Conservation (phyloP, 805 yeast species). For the Saccharomyces paradoxus region DNA sequence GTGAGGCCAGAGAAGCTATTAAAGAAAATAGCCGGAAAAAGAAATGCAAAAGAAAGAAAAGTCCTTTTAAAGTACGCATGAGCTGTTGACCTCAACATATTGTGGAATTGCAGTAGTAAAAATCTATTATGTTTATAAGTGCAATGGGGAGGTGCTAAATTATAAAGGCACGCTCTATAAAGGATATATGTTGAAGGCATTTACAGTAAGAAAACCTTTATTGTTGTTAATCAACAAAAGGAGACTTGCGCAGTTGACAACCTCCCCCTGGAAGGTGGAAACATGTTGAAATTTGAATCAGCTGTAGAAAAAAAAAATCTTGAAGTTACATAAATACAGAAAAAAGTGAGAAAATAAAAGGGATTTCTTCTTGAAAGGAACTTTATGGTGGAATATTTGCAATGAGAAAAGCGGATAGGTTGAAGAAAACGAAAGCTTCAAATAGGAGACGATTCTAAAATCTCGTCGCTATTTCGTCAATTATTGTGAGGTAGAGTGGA, state of each 20-base stretch:
- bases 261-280: no score
- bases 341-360: neutral
- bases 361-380: neutral
- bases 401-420: neutral
- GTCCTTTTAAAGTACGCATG: neutral
- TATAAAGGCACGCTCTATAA: neutral
- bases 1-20: neutral
- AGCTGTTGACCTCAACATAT: neutral
- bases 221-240: neutral
- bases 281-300: no score
- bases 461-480: neutral
- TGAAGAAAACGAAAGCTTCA: neutral
- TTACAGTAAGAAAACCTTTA: neutral
- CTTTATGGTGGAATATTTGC: neutral
- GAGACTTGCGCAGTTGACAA: no score
- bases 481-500: neutral
- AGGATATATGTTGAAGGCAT: neutral
- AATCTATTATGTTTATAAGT: neutral
- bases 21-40: neutral
- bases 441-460: neutral
- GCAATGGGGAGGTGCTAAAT: neutral
- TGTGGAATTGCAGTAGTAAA: neutral
- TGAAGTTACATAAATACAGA: neutral
- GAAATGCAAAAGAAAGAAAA: neutral
- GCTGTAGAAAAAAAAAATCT: neutral